Percentiles rank a stretch among this genome's conserved stretches.
Conservation (phyloP, 768 basidiomycete species). For the Amylocystis lapponica region DNA sequence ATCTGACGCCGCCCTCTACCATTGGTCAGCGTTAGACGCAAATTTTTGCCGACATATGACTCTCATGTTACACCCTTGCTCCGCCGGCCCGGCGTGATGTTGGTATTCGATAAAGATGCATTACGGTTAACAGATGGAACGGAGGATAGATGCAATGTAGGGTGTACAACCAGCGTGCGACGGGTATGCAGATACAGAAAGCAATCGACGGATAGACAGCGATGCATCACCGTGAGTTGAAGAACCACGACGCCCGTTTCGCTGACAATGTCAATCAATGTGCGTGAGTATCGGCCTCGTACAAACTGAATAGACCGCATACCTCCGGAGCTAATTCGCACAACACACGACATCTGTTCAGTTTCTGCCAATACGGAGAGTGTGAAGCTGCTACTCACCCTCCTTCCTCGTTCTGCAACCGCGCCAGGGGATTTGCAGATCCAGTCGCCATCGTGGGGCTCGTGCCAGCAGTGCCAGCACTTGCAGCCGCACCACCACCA, state of each 20-base stretch:
- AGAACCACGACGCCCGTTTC: constrained; percentile 93
- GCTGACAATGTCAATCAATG: constrained; percentile 35
- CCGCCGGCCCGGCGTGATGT: constrained; percentile 4
- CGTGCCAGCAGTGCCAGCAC: constrained; percentile 35
- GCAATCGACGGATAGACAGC: constrained; percentile 4
- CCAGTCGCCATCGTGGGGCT: constrained; percentile 37
- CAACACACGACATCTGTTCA: constrained; percentile 1
- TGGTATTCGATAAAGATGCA: constrained; percentile 6
- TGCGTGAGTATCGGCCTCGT: background rate
- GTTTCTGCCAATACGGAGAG: background rate
- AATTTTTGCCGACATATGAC: background rate
- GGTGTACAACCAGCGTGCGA: constrained; percentile 21
- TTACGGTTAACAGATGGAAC: constrained; percentile 12
- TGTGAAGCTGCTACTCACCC: constrained; percentile 29
- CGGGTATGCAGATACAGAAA: constrained; percentile 15
- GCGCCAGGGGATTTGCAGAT: constrained; percentile 57
- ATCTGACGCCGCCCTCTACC: background rate
- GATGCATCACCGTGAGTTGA: constrained; percentile 63
- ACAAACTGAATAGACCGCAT: constrained; percentile 7
- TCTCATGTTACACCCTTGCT: background rate
- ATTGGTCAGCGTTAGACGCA: background rate
- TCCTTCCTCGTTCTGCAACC: constrained; percentile 78
- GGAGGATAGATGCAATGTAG: constrained; percentile 25
- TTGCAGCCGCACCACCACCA: constrained; percentile 63
- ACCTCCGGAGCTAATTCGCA: constrained; percentile 12